Evolutionary conservation across 2,329 filamentous ascomycete species (phyloP).

Genomic region (Ceratocystis colombiana): DNA sequence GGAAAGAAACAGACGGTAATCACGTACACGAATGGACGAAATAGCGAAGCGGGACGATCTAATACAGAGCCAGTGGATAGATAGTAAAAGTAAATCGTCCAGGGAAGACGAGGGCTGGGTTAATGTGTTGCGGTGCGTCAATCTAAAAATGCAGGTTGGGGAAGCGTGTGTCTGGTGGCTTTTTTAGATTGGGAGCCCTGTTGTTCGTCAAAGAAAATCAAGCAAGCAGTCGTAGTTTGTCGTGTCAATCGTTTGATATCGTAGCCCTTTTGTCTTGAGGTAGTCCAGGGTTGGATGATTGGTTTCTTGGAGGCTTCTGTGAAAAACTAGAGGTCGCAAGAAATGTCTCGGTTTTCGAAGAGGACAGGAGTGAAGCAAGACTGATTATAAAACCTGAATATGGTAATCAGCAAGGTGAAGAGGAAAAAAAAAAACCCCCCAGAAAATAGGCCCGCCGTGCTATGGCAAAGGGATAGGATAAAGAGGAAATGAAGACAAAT

Average conservation of each 20-base stretch:
- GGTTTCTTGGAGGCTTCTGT: background rate
- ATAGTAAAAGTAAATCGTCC: background rate
- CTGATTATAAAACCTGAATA: background rate
- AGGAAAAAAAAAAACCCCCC: background rate
- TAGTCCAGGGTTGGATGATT: background rate
- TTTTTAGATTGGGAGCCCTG: slow-evolving; percentile 10
- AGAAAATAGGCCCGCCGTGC: background rate
- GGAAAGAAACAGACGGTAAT: slow-evolving; percentile 1
- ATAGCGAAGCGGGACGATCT: slow-evolving; percentile 9
- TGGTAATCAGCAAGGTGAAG: slow-evolving; percentile 8
- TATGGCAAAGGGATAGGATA: slow-evolving; percentile 2
- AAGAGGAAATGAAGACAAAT: background rate
- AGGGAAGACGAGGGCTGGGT: slow-evolving; percentile 5
- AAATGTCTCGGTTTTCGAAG: slow-evolving; percentile 15
- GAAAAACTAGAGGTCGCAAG: background rate
- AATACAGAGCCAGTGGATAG: slow-evolving; percentile 9
- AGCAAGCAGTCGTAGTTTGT: slow-evolving; percentile 11
- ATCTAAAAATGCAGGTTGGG: slow-evolving; percentile 15
- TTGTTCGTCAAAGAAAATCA: slow-evolving; percentile 12
- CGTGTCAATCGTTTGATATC: slow-evolving; percentile 15
- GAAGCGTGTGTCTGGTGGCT: slow-evolving; percentile 10
- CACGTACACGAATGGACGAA: background rate
- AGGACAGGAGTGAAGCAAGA: slow-evolving; percentile 11
- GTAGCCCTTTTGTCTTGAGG: background rate
- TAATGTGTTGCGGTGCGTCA: slow-evolving; percentile 7